Evolutionary conservation across 2,329 filamentous ascomycete species (phyloP).

Genomic region (Calonectria pseudoreteaudii): DNA sequence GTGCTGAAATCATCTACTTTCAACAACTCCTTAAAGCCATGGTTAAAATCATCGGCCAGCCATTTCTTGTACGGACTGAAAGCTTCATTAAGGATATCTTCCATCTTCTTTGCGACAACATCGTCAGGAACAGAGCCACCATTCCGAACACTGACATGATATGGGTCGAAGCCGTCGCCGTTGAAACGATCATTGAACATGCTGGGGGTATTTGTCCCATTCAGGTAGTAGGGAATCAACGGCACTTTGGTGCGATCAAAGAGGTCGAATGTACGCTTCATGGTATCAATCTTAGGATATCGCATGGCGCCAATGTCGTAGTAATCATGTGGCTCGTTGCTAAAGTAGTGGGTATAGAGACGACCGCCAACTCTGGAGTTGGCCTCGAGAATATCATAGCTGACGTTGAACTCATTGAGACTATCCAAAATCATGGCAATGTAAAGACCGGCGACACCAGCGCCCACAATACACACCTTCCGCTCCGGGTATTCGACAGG

Average conservation of each 20-base stretch:
- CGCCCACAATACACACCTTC: constrained; percentile 17
- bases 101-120: not conserved
- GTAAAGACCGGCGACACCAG: constrained; percentile 26
- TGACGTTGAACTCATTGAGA: constrained; percentile 20
- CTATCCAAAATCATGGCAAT: constrained; percentile 9
- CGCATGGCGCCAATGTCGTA: not conserved
- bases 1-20: constrained; percentile 22
- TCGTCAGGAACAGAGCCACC: not conserved
- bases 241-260: constrained; percentile 18
- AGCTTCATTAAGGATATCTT: not conserved
- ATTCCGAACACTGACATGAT: not conserved
- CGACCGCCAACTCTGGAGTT: constrained; percentile 22
- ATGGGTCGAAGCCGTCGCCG: not conserved
- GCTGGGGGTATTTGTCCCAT: not conserved
- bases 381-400: constrained; percentile 29
- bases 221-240: constrained; percentile 29
- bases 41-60: not conserved
- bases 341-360: constrained; percentile 30
- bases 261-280: not conserved
- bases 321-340: constrained; percentile 12
- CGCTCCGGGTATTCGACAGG: not conserved
- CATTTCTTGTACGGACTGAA: not conserved
- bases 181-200: not conserved
- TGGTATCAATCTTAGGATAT: not conserved
- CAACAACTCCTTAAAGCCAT: not conserved